phyloP scores from a whole-genome alignment of 345 rosid genomes.

The Ceriops decandra region DNA sequence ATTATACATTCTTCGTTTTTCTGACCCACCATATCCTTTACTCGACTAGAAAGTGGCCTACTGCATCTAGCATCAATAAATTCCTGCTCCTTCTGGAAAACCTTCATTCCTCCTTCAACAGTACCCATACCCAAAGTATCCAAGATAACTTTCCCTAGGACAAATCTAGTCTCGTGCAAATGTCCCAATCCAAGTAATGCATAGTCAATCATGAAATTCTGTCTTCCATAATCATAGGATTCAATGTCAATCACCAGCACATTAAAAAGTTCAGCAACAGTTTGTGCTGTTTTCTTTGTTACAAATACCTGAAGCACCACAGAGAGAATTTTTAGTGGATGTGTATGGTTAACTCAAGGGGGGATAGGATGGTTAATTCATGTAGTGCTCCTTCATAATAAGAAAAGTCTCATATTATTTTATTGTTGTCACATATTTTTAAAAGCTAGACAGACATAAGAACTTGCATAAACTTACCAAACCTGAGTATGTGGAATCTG shows the following conservation, averaged over 20 bases:
- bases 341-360: neutral
- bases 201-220: conserved; percentile 39
- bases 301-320: conserved; percentile 50
- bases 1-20: conserved; percentile 15
- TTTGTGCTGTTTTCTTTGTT: conserved; percentile 41
- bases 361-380: neutral
- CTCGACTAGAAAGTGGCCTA: conserved; percentile 11
- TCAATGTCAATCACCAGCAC: conserved; percentile 37
- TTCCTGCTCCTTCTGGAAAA: conserved; percentile 13
- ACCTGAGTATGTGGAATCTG: conserved; percentile 37
- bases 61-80: conserved; percentile 12
- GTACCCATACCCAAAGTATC: conserved; percentile 50
- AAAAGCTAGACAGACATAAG: neutral
- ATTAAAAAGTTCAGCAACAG: conserved; percentile 39
- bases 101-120: conserved; percentile 16
- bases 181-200: conserved; percentile 53
- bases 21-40: conserved; percentile 15
- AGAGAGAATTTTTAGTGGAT: neutral
- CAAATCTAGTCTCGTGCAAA: conserved; percentile 55
- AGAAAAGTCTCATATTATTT: no score
- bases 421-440: neutral
- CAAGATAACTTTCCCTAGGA: conserved; percentile 70
- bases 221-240: conserved; percentile 30
- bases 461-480: conserved; percentile 42
- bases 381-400: no score